phyloP scores from a whole-genome alignment of 1,139 yeast species.

The Blastobotrys apis region DNA sequence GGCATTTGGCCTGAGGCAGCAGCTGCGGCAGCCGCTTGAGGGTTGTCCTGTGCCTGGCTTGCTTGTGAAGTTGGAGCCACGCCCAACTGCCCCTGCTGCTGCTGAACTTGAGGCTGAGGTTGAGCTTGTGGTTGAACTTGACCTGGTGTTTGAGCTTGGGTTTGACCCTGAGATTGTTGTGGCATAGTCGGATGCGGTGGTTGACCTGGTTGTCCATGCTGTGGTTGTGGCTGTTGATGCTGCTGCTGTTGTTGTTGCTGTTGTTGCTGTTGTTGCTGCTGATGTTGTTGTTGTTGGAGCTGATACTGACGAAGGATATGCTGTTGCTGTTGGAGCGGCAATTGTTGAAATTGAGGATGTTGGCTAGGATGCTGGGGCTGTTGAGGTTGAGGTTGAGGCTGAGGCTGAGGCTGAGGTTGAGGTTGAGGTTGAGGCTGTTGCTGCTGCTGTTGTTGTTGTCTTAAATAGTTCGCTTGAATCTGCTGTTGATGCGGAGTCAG shows the following conservation, averaged over 20 bases:
- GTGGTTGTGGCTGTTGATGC: slow-evolving; percentile 9
- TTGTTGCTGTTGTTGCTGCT: slow-evolving; percentile 1
- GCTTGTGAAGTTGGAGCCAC: background rate
- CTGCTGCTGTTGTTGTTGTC: slow-evolving; percentile 13
- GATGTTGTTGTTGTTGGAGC: slow-evolving; percentile 1
- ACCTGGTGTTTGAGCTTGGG: slow-evolving; percentile 5
- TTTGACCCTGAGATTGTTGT: slow-evolving; percentile 3
- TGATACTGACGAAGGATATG: slow-evolving; percentile 7
- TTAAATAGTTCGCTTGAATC: slow-evolving; percentile 30
- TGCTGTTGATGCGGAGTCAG: slow-evolving; percentile 35
- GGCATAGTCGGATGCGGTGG: slow-evolving; percentile 9
- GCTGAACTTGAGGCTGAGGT: slow-evolving; percentile 7
- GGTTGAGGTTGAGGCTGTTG: slow-evolving; percentile 12
- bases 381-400: slow-evolving; percentile 12
- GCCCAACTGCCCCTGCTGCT: slow-evolving; percentile 5
- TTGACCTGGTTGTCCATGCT: slow-evolving; percentile 4
- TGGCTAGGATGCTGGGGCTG: slow-evolving; percentile 11
- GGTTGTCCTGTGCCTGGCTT: background rate
- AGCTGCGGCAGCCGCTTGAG: slow-evolving; percentile 3
- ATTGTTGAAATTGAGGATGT: slow-evolving; percentile 6
- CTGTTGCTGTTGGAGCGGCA: slow-evolving; percentile 1
- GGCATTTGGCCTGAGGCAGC: slow-evolving; percentile 10
- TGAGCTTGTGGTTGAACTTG: background rate
- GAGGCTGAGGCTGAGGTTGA: slow-evolving; percentile 7
- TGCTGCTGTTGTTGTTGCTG: slow-evolving; percentile 7